Evolutionary conservation across 2,329 filamentous ascomycete genomes (phyloP).

Genomic region (Penicillium sp.): DNA sequence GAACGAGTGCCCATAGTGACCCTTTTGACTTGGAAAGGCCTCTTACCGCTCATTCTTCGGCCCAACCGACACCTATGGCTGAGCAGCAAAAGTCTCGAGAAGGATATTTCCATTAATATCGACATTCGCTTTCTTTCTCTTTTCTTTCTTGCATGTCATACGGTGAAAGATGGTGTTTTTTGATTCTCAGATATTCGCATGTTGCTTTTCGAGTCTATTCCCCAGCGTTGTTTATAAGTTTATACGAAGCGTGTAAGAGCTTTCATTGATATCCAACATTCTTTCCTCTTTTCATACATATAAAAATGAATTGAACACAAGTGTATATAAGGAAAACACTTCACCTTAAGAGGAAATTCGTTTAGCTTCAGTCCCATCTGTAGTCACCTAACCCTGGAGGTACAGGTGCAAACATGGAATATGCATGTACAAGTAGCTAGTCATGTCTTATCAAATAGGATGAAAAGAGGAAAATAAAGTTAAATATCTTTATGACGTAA

Average conservation of each 20-base stretch:
- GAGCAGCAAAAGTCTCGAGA: slow-evolving; percentile 2
- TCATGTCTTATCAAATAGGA: not conserved
- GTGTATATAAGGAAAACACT: not conserved
- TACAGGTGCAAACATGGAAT: no score
- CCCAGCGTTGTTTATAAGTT: not conserved
- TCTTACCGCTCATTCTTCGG: slow-evolving; percentile 11
- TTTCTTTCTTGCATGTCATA: not conserved
- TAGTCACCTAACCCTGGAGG: no score
- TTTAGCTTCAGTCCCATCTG: no score
- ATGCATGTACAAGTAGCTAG: no score
- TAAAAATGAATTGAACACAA: not conserved
- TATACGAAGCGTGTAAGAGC: not conserved
- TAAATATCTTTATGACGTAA: not conserved
- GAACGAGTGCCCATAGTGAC: slow-evolving; percentile 28
- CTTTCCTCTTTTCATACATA: not conserved
- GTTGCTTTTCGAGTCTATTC: not conserved
- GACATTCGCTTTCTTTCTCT: not conserved
- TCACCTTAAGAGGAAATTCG: no score
- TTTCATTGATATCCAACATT: not conserved
- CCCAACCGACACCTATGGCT: not conserved
- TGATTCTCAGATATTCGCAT: not conserved
- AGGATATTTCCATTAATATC: not conserved
- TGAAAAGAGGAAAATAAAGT: not conserved
- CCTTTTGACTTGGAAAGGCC: slow-evolving; percentile 33
- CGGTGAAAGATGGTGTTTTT: not conserved